Conservation (phyloP, 345 rosid genomes). For the Linum usitatissimum region DNA sequence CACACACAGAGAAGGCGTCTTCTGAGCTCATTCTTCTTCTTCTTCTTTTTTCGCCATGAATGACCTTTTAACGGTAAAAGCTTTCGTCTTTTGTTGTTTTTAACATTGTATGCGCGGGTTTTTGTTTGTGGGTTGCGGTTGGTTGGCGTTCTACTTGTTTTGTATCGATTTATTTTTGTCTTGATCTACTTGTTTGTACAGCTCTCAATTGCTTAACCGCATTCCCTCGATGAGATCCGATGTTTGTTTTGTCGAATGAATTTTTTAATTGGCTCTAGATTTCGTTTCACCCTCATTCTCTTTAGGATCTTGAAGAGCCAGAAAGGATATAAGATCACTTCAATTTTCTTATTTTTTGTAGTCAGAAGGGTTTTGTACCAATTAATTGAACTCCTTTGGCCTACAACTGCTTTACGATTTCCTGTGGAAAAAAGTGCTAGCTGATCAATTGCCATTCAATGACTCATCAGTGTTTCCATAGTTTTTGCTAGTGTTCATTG, state of each 20-base stretch:
- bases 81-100: background rate
- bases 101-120: slow-evolving; percentile 2
- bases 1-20: slow-evolving; percentile 9
- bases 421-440: too few species aligned
- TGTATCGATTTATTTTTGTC: slow-evolving; percentile 14
- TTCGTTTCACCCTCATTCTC: background rate
- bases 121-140: background rate
- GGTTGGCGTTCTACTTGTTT: background rate
- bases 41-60: slow-evolving; percentile 46
- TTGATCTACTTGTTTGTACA: slow-evolving; percentile 14
- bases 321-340: too few species aligned
- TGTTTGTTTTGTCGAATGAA: slow-evolving; percentile 4
- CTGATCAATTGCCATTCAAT: background rate
- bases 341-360: too few species aligned
- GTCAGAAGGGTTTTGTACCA: too few species aligned
- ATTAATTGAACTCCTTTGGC: too few species aligned
- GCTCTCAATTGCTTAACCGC: background rate
- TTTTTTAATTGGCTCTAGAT: background rate
- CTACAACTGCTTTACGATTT: too few species aligned
- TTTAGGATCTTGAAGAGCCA: background rate
- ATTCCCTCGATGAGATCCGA: slow-evolving; percentile 3
- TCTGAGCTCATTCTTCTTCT: slow-evolving; percentile 11
- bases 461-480: background rate
- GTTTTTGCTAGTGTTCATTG: background rate
- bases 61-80: slow-evolving; percentile 66